Conservation (phyloP, 768 basidiomycete genomes). For the Gloeopeniophorella convolvens region DNA sequence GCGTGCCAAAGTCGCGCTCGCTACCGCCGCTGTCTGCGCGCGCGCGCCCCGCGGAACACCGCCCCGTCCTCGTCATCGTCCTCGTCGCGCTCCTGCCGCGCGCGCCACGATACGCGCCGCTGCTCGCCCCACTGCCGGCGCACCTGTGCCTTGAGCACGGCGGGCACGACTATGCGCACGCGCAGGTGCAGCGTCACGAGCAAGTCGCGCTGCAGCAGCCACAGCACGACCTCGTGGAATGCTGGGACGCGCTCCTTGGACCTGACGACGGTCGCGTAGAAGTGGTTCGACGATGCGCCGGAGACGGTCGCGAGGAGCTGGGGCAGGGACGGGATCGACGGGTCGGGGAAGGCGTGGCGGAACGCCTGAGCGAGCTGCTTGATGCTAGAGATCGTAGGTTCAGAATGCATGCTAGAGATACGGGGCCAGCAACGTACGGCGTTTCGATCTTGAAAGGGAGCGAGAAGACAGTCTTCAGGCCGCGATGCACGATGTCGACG, state of each 20-base stretch:
- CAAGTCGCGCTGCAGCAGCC: conserved; percentile 87
- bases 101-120: conserved; percentile 34
- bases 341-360: conserved; percentile 48
- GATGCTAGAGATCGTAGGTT: conserved; percentile 36
- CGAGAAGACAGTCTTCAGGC: conserved; percentile 77
- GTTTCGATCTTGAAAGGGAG: conserved; percentile 57
- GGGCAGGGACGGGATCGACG: conserved; percentile 63
- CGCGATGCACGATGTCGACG: conserved; percentile 75
- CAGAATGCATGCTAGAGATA: conserved; percentile 9
- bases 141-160: conserved; percentile 68
- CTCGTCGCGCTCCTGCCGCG: no score
- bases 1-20: conserved; percentile 5
- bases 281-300: conserved; percentile 62
- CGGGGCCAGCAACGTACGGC: conserved; percentile 42
- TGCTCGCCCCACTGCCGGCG: conserved; percentile 30
- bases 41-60: neutral
- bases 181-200: conserved; percentile 80
- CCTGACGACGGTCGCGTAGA: conserved; percentile 73
- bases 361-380: conserved; percentile 54
- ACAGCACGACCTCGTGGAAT: conserved; percentile 79
- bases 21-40: conserved; percentile 7
- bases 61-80: conserved; percentile 20
- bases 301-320: conserved; percentile 72
- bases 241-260: conserved; percentile 57
- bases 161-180: conserved; percentile 75